Evolutionary conservation across 169 alveolate genomes (phyloP).

Genomic region (Cryptosporidium canis): DNA sequence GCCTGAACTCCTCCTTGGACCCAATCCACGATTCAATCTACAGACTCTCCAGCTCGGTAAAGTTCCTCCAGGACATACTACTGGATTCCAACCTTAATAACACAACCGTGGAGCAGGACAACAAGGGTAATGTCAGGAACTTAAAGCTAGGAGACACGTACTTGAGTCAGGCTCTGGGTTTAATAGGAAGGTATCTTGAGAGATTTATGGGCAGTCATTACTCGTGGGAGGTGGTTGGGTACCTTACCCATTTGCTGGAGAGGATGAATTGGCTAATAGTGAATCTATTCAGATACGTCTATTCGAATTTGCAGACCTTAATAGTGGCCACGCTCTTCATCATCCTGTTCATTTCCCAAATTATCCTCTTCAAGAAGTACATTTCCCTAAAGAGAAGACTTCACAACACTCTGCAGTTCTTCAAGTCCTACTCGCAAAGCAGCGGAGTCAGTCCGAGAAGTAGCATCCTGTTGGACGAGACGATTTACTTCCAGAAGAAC

Average conservation of each 20-base stretch:
- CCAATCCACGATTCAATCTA: constrained; percentile 3
- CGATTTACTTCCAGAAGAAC: constrained; percentile 13
- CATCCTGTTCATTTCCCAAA: constrained; percentile 6
- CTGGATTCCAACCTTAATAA: constrained; percentile 37
- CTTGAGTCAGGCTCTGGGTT: not conserved
- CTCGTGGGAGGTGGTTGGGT: not conserved
- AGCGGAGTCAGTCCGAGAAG: constrained; percentile 19
- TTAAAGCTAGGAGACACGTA: not conserved
- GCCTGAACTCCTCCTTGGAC: constrained; percentile 1
- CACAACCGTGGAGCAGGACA: not conserved
- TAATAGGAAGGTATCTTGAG: not conserved
- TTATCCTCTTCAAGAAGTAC: constrained; percentile 3
- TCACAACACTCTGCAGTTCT: constrained; percentile 41
- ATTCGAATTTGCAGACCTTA: not conserved
- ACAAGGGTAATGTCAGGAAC: not conserved
- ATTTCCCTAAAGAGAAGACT: constrained; percentile 51
- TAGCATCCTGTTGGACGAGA: constrained; percentile 18
- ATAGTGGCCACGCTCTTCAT: not conserved
- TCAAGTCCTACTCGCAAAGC: constrained; percentile 19
- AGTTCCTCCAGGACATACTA: constrained; percentile 32
- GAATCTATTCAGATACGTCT: not conserved
- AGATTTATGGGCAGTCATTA: not conserved
- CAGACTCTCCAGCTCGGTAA: constrained; percentile 15
- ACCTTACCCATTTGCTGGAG: not conserved
- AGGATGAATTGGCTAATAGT: not conserved